phyloP scores from a whole-genome alignment of 768 basidiomycete genomes.

The Mycena sanguinolenta region DNA sequence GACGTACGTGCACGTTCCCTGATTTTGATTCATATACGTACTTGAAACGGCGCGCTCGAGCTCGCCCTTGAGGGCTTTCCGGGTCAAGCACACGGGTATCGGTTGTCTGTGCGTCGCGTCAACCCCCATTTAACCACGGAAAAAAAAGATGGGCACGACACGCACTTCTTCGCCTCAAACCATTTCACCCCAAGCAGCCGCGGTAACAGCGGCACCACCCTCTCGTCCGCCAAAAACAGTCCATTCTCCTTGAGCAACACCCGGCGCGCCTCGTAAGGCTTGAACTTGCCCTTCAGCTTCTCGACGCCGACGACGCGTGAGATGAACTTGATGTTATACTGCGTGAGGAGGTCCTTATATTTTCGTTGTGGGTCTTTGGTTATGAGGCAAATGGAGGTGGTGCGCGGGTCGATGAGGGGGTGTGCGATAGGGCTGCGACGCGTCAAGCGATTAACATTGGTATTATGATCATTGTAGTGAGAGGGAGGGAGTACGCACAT shows the following conservation, averaged over 20 bases:
- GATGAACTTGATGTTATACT: conserved; percentile 88
- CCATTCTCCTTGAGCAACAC: conserved; percentile 90
- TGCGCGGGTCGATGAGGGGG: conserved; percentile 87
- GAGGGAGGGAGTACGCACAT: conserved; percentile 64
- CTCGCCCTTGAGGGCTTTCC: conserved; percentile 92
- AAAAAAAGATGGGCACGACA: too few relatives aligned
- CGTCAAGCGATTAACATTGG: neutral
- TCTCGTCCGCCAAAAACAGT: conserved; percentile 93
- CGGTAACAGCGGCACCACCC: conserved; percentile 89
- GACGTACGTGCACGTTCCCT: conserved; percentile 92
- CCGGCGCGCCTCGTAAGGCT: conserved; percentile 85
- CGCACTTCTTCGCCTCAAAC: conserved; percentile 95
- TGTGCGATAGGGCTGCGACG: conserved; percentile 76
- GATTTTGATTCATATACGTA: conserved; percentile 96
- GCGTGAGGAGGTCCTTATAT: conserved; percentile 93
- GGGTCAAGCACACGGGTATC: conserved; percentile 90
- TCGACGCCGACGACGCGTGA: conserved; percentile 90
- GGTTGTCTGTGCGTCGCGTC: conserved; percentile 75
- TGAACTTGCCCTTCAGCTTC: conserved; percentile 96
- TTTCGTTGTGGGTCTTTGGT: conserved; percentile 96
- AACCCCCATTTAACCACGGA: too few relatives aligned
- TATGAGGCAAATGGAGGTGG: conserved; percentile 87
- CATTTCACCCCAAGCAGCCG: conserved; percentile 89
- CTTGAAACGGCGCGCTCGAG: conserved; percentile 93
- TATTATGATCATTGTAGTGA: too few relatives aligned